phyloP scores from a whole-genome alignment of 495 filamentous ascomycete genomes.

The Daldinia grandis region DNA sequence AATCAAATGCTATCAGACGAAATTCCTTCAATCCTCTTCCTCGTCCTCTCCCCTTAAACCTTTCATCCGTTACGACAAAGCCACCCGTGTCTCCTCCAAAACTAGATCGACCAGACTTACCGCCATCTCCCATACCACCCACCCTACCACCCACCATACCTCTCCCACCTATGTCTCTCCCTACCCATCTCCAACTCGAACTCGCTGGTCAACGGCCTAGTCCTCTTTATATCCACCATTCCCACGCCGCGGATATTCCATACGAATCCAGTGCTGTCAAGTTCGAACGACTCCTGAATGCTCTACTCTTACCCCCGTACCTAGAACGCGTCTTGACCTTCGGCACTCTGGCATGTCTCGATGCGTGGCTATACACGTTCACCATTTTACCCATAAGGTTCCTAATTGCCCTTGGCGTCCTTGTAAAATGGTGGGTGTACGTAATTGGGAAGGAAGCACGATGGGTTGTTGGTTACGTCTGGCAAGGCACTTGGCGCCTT shows the following conservation, averaged over 20 bases:
- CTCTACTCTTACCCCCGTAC: conserved; percentile 79
- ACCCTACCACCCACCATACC: conserved; percentile 75
- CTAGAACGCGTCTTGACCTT: conserved; percentile 90
- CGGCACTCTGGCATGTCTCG: conserved; percentile 87
- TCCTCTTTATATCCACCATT: conserved; percentile 86
- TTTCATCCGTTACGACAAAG: conserved; percentile 20
- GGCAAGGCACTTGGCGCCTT: conserved; percentile 76
- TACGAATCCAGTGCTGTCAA: conserved; percentile 98
- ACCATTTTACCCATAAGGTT: conserved; percentile 94
- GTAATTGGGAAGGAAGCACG: conserved; percentile 70
- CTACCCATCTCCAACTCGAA: conserved; percentile 88
- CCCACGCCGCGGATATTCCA: conserved; percentile 74
- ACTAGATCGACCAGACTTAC: conserved; percentile 42
- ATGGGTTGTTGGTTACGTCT: conserved; percentile 76
- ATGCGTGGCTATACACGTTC: conserved; percentile 97
- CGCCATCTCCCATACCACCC: conserved; percentile 72
- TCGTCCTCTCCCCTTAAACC: conserved; percentile 44
- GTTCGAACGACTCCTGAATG: conserved; percentile 90
- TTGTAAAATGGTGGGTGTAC: conserved; percentile 75
- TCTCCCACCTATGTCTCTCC: conserved; percentile 84
- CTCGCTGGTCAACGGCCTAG: conserved; percentile 82
- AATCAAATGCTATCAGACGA: conserved; percentile 39
- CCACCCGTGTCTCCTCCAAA: conserved; percentile 28
- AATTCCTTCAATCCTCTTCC: conserved; percentile 48
- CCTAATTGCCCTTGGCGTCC: conserved; percentile 78